Base-by-base conservation (phyloP, 768 basidiomycete genomes). In the Hydnomerulius pinastri region DNA sequence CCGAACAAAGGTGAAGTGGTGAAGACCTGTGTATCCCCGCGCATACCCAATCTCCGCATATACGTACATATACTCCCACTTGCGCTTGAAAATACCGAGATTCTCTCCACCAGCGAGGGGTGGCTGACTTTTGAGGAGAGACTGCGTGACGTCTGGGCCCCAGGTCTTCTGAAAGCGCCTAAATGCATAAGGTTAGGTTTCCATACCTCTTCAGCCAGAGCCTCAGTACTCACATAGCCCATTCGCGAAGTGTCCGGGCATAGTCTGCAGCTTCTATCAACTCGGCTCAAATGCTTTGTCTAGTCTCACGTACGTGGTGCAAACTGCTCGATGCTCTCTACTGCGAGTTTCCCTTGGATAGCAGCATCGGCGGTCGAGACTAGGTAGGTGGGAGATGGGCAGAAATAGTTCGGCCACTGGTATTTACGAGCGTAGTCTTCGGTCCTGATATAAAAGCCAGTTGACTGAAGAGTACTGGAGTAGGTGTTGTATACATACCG, bases 41-140 rank as follows among this genome's bases (percentile, higher is more conserved):
- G 58, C 55, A 35, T 59, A 59, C 9, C 55, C 58, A 37, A 57
- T 50, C 38, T 59, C 58, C 7, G 56, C 56, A 37, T 60, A 60
- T 12, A 51, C 48, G 25, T 46, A 63, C 60, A 55, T 56, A 42
- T 60, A 63, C 33, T 48, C 46, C 73, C 73, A 74, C 56, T 74
- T 74, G 24, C 72, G 54, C 59, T 69, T 70, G 58, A 76, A 73
- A 6, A 73, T 66, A 44, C 69, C 51, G 56, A 55, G 68, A 51
- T 59, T 68, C 62, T 54, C 29, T 37, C 38, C 44, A 24, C 55
- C 46, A 4, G 39, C 30, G 13, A 60, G 44, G 18, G 50, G 40
- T 15, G 58, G 58, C 20, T 55, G 44, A 20, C 36, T 40, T 43
- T 58, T 40, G 17, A 51, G 10, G 21, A 57, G 33, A 18, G 32